phyloP scores from a whole-genome alignment of 352 stramenopile species.

The Phytophthora multivora region DNA sequence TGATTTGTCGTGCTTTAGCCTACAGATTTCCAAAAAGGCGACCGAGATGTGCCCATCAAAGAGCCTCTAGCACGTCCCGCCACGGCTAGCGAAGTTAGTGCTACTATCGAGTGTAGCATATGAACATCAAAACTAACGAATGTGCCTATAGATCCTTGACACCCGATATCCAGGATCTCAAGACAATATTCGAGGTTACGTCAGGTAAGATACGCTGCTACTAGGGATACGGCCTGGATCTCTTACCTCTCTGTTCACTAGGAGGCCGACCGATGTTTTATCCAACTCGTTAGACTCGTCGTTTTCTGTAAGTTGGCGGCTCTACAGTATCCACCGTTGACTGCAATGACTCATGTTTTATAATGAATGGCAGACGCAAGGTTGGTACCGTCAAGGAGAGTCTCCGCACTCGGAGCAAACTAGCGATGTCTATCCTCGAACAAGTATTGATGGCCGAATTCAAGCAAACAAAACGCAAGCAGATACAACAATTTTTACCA shows the following conservation, averaged over 20 bases:
- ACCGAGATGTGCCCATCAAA: constrained; percentile 19
- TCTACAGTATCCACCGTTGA: neutral
- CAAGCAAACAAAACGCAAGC: neutral
- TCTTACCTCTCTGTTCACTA: constrained; percentile 1
- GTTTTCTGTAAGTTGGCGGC: constrained; percentile 12
- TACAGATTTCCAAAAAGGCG: constrained; percentile 15
- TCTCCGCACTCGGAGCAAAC: constrained; percentile 16
- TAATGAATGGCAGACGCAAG: constrained; percentile 14
- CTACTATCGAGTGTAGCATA: neutral
- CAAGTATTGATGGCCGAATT: constrained; percentile 2
- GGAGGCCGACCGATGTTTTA: constrained; percentile 23
- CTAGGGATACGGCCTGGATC: neutral
- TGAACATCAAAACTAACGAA: neutral
- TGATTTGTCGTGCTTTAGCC: constrained; percentile 13
- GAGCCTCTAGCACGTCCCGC: constrained; percentile 22
- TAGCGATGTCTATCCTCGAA: constrained; percentile 7
- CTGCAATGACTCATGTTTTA: neutral
- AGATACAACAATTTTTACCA: no score
- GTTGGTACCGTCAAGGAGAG: constrained; percentile 34
- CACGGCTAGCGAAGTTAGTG: constrained; percentile 36
- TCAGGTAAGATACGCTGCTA: constrained; percentile 40
- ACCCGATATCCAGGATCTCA: constrained; percentile 33
- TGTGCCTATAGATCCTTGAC: constrained; percentile 27
- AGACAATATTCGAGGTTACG: constrained; percentile 47
- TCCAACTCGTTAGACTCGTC: constrained; percentile 26